Evolutionary conservation across 2,329 filamentous ascomycete genomes (phyloP), one percentile per base, ranked within the genome.

Genomic region (Hypoxylon sp.): DNA sequence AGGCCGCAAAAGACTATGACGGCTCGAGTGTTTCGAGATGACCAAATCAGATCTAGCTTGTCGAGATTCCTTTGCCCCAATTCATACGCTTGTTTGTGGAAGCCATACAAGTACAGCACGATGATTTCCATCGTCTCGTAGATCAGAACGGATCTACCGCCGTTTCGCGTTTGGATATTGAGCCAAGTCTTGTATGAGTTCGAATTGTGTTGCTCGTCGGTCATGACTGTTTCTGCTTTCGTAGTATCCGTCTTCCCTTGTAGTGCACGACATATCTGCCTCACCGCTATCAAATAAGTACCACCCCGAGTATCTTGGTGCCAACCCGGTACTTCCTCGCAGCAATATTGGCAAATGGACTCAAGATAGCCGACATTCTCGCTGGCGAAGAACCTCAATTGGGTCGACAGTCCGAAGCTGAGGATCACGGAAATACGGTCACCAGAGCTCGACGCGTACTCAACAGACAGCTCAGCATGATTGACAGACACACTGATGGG

Each of bases 241-340:
- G 79, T 77, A 2, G 78, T 78, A 9, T 78, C 78, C 0, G 92
- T 94, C 76, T 93, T 94, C 56, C 92, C 92, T 74, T 93, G 90
- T 18, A 94, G 78, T 20, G 92, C 90, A 50, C 90, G 86, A 52
- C 84, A 86, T 22, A 86, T 83, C 74, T 94, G 91, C 51, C 89
- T 81, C 2, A 90, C 82, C 2, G 86, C 84, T 64, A 91, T 86
- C 5, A 94, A 80, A 53, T 93, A 81, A 0, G 88, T 87, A 2
- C 92, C 92, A 14, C 92, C 92, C 61, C 91, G 84, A 1, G 90
- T 85, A 71, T 93, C 91, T 45, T 84, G 81, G 48, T 88, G 82
- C 91, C 91, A 94, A 51, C 90, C 87, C 1, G 87, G 87, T 61
- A 92, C 86, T 67, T 93, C 91, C 65, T 93, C 86, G 64, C 89